Evolutionary conservation across 2,329 filamentous ascomycete species (phyloP).

Genomic region (Aspergillus sp.): DNA sequence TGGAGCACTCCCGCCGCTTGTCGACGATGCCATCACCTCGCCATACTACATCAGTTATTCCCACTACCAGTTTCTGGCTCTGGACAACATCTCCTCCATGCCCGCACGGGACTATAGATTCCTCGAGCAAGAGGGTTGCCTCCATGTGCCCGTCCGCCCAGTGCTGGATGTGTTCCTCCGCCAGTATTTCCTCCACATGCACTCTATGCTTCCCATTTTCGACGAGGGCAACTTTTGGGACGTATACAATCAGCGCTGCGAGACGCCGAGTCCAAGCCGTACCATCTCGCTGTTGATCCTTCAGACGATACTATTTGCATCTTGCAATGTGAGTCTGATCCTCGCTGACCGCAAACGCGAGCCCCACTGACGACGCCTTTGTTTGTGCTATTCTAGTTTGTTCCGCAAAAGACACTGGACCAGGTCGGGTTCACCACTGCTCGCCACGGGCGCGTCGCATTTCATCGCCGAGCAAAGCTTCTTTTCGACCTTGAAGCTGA

Average conservation of each 20-base stretch:
- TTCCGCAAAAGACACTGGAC: background rate
- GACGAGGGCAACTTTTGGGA: background rate
- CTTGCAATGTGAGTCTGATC: background rate
- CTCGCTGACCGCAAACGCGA: too few species aligned
- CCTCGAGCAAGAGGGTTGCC: background rate
- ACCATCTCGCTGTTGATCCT: background rate
- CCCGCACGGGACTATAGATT: too few species aligned
- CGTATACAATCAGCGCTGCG: too few species aligned
- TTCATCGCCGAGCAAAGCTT: background rate
- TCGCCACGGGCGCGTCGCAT: background rate
- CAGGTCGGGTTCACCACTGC: background rate
- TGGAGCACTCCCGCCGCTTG: too few species aligned
- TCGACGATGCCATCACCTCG: too few species aligned
- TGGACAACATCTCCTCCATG: too few species aligned
- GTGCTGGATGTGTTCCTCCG: background rate
- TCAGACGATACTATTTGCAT: background rate
- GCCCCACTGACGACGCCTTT: too few species aligned
- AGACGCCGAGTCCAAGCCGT: too few species aligned
- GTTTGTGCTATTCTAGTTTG: background rate
- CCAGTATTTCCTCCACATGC: background rate
- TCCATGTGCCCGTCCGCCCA: background rate
- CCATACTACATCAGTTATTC: too few species aligned
- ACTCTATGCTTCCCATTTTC: background rate
- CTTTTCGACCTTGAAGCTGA: background rate
- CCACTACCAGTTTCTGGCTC: too few species aligned